phyloP scores from a whole-genome alignment of 345 rosid genomes.

The Syzygium jambos region DNA sequence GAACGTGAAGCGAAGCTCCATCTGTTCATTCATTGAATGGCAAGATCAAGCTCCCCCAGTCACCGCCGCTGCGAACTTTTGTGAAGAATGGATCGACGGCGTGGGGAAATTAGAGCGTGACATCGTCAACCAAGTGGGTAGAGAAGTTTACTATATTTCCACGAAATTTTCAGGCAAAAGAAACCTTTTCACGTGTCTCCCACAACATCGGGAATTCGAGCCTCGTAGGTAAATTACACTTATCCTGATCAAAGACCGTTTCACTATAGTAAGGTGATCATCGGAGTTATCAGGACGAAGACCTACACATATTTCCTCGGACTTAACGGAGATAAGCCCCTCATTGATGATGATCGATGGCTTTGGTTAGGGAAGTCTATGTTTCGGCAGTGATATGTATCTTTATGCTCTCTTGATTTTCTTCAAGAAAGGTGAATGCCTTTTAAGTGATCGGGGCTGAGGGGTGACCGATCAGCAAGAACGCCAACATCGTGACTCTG shows the following conservation, averaged over 20 bases:
- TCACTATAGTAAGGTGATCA: background rate
- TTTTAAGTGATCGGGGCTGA: background rate
- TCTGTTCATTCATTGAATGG: background rate
- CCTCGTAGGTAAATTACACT: background rate
- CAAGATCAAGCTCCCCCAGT: background rate
- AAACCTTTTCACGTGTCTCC: background rate
- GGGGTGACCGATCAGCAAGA: slow-evolving; percentile 48
- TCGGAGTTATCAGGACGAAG: background rate
- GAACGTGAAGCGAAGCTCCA: background rate
- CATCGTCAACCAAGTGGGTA: background rate
- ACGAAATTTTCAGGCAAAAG: background rate
- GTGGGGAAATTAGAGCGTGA: background rate
- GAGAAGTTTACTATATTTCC: background rate
- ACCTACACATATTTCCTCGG: background rate
- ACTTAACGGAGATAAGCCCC: background rate
- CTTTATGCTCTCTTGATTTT: background rate
- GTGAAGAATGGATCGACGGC: background rate
- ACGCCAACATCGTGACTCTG: slow-evolving; percentile 76
- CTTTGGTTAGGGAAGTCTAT: background rate
- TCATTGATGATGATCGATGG: background rate
- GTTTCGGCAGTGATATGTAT: background rate
- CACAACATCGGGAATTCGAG: background rate
- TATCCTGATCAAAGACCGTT: background rate
- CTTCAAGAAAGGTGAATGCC: background rate
- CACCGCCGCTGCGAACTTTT: background rate